A percentile compares a stretch with the other conserved stretches of the same genome.
These are phyloP conservation scores for Aspergillus alliaceus DNA, from an alignment of 2,329 filamentous ascomycete species.

Conservation along the genomic window DNA sequence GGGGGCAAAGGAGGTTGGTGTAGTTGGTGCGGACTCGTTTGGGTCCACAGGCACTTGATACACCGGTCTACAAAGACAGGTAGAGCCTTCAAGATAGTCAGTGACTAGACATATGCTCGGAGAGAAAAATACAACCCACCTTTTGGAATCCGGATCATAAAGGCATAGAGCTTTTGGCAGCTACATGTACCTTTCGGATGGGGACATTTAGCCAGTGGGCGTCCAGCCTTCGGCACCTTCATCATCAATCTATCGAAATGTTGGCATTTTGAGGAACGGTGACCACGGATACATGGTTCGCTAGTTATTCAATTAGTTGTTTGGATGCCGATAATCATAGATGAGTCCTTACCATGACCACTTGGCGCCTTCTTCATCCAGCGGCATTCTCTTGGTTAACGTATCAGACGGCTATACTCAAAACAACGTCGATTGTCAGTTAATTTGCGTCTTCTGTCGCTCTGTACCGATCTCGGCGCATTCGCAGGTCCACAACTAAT, in stretches of 20 bases:
- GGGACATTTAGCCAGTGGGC: slow-evolving; percentile 49
- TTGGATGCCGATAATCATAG: not conserved
- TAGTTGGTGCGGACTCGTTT: slow-evolving; percentile 20
- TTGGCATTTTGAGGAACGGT: slow-evolving; percentile 51
- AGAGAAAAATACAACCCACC: slow-evolving; percentile 26
- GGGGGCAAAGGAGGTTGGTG: slow-evolving; percentile 14
- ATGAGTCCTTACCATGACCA: slow-evolving; percentile 45
- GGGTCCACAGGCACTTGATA: slow-evolving; percentile 37
- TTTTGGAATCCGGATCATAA: slow-evolving; percentile 48
- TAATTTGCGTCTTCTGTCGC: not conserved
- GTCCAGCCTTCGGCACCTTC: slow-evolving; percentile 50
- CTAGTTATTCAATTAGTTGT: slow-evolving; percentile 23
- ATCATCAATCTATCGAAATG: slow-evolving; percentile 52
- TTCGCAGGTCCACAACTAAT: not conserved
- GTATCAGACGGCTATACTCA: not conserved
- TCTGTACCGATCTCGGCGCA: not conserved
- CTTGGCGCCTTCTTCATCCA: slow-evolving; percentile 46
- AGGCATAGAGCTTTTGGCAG: slow-evolving; percentile 42
- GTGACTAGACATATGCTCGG: not conserved
- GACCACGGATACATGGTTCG: slow-evolving; percentile 50
- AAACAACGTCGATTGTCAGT: not conserved
- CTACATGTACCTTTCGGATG: slow-evolving; percentile 45
- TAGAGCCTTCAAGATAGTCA: slow-evolving; percentile 32
- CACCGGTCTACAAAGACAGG: slow-evolving; percentile 42
- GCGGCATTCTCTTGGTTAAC: slow-evolving; percentile 35